Conservation (phyloP, 192 early-diverging fungal genomes). For the Coemansia sp. region DNA sequence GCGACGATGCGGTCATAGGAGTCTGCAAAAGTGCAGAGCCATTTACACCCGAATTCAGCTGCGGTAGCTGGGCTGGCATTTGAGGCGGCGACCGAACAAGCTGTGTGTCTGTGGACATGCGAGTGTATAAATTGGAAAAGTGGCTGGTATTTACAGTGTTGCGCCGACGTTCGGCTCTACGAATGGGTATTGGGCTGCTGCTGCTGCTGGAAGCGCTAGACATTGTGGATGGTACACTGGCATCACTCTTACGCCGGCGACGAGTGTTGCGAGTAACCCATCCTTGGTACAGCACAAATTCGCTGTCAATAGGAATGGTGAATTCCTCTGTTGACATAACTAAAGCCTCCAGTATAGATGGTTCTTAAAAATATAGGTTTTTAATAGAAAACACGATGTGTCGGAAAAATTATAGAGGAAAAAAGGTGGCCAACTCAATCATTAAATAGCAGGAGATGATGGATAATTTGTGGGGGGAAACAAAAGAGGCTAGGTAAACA, state of each 20-base stretch:
- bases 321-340: slow-evolving; percentile 20
- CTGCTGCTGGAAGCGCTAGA: slow-evolving; percentile 13
- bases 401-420: slow-evolving; percentile 3
- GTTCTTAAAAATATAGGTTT: neutral
- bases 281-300: slow-evolving; percentile 37
- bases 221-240: slow-evolving; percentile 13
- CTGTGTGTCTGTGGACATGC: neutral
- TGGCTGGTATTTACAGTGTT: slow-evolving; percentile 28
- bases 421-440: slow-evolving; percentile 1
- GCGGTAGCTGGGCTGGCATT: neutral
- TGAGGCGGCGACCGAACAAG: neutral
- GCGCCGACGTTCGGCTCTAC: slow-evolving; percentile 19
- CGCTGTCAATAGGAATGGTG: slow-evolving; percentile 24
- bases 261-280: slow-evolving; percentile 30
- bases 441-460: slow-evolving; percentile 1
- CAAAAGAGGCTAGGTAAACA: no score
- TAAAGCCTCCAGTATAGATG: neutral
- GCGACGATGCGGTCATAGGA: slow-evolving; percentile 3
- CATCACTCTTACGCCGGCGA: slow-evolving; percentile 38
- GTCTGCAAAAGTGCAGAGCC: neutral
- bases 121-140: slow-evolving; percentile 5
- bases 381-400: neutral
- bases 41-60: neutral
- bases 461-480: no score
- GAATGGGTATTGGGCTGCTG: neutral